Evolutionary conservation across 1,284 basidiomycete genomes (phyloP), one percentile per base, ranked within the genome.

Genomic region (Marasmius oreades): DNA sequence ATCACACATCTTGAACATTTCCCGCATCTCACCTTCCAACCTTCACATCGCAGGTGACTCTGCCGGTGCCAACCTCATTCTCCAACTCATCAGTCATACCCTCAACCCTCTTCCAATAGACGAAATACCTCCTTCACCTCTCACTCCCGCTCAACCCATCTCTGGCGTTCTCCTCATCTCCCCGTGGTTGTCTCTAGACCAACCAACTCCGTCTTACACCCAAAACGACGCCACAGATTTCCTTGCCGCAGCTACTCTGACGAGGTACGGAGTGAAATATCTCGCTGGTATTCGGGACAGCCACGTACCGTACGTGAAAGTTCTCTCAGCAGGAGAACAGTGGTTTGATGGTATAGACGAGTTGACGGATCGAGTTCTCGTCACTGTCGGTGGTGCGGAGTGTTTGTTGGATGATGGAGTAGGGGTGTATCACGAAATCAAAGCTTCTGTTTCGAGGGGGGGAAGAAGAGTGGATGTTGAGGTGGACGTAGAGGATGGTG

Each of bases 1-100:
- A 14, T 63, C 72, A 10, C 69, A 74, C 59, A 62, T 77, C 14
- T 50, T 74, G 10, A 62, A 59, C 3, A 73, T 74, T 0, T 71
- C 79, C 34, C 60, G 69, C 8, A 14, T 31, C 10, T 11, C 10
- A 16, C 76, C 77, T 6, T 60, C 70, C 20, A 76, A 85, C 62
- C 76, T 87, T 51, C 68, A 80, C 39, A 56, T 87, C 18, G 70
- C 69, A 0, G 84, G 85, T 20, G 85, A 87, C 63, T 76, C 75
- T 3, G 74, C 74, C 3, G 74, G 76, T 8, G 73, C 57, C 1
- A 71, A 73, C 57, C 69, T 86, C 18, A 74, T 76, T 0, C 63
- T 84, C 2, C 77, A 79, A 24, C 50, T 76, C 44, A 59, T 74
- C 37, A 73, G 70, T 0, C 74, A 77, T 55, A 66, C 73, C 20